Evolutionary conservation across 331 rosid genomes (phyloP).

Genomic region (Malus hybrid): DNA sequence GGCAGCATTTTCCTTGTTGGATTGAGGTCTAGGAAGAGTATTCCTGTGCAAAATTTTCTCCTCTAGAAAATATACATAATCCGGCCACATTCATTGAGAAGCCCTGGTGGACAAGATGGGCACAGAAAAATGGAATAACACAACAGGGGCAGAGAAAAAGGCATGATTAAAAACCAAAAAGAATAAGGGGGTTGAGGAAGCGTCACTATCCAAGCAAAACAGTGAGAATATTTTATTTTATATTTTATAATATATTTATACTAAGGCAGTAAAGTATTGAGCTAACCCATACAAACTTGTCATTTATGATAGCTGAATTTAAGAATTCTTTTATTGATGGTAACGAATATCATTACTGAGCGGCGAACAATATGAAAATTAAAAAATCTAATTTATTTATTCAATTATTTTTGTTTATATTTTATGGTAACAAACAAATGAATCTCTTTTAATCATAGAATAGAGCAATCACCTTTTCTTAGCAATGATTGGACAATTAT

Average conservation of each 20-base stretch:
- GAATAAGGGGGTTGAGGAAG: slow-evolving; percentile 22
- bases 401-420: too few relatives aligned
- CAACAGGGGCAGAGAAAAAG: neutral
- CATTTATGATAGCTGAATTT: too few relatives aligned
- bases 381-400: too few relatives aligned
- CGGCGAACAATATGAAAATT: too few relatives aligned
- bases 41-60: too few relatives aligned
- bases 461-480: neutral
- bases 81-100: neutral
- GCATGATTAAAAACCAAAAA: slow-evolving; percentile 10
- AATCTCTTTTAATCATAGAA: neutral
- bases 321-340: too few relatives aligned
- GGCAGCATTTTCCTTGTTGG: neutral
- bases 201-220: slow-evolving; percentile 33
- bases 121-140: neutral
- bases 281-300: accelerated
- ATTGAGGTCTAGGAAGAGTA: neutral
- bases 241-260: neutral
- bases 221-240: neutral
- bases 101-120: neutral
- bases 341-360: too few relatives aligned
- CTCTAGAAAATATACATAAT: neutral
- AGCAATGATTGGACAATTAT: slow-evolving; percentile 17
- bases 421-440: too few relatives aligned
- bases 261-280: too few relatives aligned